Base-by-base conservation (phyloP, 768 basidiomycete species). In the Mycena albidolilacea region DNA sequence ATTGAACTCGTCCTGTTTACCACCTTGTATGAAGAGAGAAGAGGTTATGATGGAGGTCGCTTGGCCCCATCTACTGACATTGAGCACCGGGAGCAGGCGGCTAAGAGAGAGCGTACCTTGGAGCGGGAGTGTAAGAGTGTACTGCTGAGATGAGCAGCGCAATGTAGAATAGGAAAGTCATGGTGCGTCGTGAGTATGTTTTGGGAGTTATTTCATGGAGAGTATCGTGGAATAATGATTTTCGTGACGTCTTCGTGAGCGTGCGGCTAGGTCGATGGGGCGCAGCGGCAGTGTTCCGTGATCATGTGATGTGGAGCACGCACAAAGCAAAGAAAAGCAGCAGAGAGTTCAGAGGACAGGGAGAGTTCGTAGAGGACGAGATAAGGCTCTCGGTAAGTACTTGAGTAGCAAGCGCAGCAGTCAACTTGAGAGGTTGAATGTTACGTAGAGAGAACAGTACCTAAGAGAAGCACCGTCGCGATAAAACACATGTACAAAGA, bases 31-130 rank as follows among this genome's bases (percentile, higher is more conserved):
- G 79, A 90, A 90, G 54, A 97, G 84, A 12, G 85, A 85, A 73
- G 90, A 86, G 77, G 88, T 84, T 30, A 93, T 80, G 54, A 92
- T 77, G 21, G 90, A 87, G 0, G 85, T 83, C 6, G 94, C 93
- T 74, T 95, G 95, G 38, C 92, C 96, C 96, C 96, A 97, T 85
- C 96, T 97, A 72, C 11, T 21, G 43, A 15, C 9, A 44, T 68
- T 58, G 11, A 59, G 64, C 35, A 48, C 61, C 11, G 58, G 14
- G 17, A 52, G 41, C 17, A 11, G 9, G 19, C 43, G 64, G 50
- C 35, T 67, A 14, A 39, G 59, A 39, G 54, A 69, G 41, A 61
- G 38, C 64, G 21, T 55, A 76, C 75, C 75, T 70, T 11, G 75
- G 54, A 12, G 69, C 37, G 3, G 75, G 75, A 5, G 75, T 43